A percentile compares a stretch with the other conserved stretches of the same genome.
These are phyloP conservation scores for Cyclocybe cylindracea DNA, from an alignment of 768 basidiomycete species.

Conservation along the genomic window DNA sequence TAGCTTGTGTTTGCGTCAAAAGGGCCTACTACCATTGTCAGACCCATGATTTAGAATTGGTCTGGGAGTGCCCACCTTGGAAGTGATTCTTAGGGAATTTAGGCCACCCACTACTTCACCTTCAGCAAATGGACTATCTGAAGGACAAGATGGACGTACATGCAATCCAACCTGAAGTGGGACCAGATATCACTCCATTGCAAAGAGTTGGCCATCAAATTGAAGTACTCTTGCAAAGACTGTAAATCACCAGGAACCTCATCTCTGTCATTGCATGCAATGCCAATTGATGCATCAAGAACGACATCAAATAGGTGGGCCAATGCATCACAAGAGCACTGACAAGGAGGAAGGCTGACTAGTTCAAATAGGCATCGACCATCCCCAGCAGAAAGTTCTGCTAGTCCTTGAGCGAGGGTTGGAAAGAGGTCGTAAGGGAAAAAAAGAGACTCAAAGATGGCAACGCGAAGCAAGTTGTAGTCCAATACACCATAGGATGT, in stretches of 20 bases:
- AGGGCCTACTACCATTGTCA: neutral
- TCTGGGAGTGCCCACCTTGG: no score
- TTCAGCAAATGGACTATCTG: no score
- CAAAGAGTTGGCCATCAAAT: slow-evolving; percentile 21
- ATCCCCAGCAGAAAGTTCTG: slow-evolving; percentile 32
- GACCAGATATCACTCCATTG: slow-evolving; percentile 35
- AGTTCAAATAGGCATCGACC: slow-evolving; percentile 25
- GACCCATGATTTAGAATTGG: no score
- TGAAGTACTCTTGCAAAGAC: slow-evolving; percentile 28
- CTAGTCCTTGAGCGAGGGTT: slow-evolving; percentile 31
- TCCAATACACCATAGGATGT: slow-evolving; percentile 36
- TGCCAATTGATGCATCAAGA: slow-evolving; percentile 20
- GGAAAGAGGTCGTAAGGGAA: slow-evolving; percentile 32
- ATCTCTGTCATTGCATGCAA: slow-evolving; percentile 38
- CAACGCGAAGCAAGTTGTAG: slow-evolving; percentile 25
- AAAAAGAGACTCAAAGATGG: slow-evolving; percentile 35
- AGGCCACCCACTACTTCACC: no score
- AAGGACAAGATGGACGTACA: slow-evolving; percentile 22
- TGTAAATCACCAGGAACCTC: slow-evolving; percentile 26
- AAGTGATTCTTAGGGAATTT: no score
- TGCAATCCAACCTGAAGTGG: slow-evolving; percentile 25
- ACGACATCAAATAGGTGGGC: slow-evolving; percentile 1
- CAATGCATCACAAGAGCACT: slow-evolving; percentile 26
- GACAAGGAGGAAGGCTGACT: slow-evolving; percentile 16
- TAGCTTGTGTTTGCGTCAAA: slow-evolving; percentile 2